Base-by-base conservation (phyloP, 164 flowering plant species). In the Malania oleifera region DNA sequence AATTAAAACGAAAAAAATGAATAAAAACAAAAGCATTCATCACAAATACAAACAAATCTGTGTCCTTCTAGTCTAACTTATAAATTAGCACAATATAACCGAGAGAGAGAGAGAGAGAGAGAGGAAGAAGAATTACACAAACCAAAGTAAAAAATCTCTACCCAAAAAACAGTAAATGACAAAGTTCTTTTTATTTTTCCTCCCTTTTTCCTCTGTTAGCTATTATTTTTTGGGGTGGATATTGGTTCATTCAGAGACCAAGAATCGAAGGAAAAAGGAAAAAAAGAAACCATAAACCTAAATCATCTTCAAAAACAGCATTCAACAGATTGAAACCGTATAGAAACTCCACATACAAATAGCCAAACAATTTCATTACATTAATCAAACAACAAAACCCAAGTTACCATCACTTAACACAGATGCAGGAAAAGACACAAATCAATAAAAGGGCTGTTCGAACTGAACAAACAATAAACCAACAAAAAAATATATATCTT, bases 11-110 rank as follows among this genome's bases (percentile, higher is more conserved):
- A 38, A 38, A 23, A 23, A 29, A 17, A 24, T 23, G 23, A 18
- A 54, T 23, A 38, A 18, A 54, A 54, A 38, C 45, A 54, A 54
- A 54, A 18, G 38, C 17, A 11, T 38, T 14, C 31, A 38, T 15
- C 44, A 39, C 58, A 38, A 5, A 23, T 22, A 54, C 29, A 31
- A 38, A 28, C 55, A 22, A 39, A 24, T 54, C 19, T 43, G 19
- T 43, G n/a, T 43, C 46, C 1, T 17, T 2, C 8, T 43, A 43
- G 46, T 18, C 46, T 43, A 43, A n/a, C 2, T 2, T 20, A 43
- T 20, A 43, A n/a, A 43, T 15, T 7, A 43, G n/a, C 46, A 15
- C 20, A 18, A 43, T 2, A 43, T 2, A 43, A 3, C 20, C 46
- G 3, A 17, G 1, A 46, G 7, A 6, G 14, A 46, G 22, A 9